phyloP scores from a whole-genome alignment of 176 grass and related monocot species.

The Oryza glaberrima region DNA sequence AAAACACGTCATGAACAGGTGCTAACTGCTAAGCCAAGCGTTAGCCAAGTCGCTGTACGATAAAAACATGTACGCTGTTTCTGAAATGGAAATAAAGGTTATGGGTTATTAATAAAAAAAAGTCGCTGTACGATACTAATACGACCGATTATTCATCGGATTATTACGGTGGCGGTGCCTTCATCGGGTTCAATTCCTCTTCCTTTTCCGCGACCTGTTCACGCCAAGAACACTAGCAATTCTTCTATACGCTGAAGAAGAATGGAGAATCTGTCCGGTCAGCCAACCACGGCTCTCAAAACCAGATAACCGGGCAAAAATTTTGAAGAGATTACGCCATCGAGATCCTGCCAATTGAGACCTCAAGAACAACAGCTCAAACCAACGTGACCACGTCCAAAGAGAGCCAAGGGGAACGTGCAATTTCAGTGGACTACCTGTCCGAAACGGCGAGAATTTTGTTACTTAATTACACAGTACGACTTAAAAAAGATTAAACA shows the following conservation, averaged over 20 bases:
- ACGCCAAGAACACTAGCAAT: no score
- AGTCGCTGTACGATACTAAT: no score
- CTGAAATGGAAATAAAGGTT: no score
- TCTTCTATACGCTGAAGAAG: neutral
- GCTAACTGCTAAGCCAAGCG: no score
- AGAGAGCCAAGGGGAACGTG: neutral
- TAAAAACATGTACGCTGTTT: no score
- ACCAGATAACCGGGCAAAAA: neutral
- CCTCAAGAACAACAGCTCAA: neutral
- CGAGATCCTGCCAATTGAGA: neutral
- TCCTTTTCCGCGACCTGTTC: neutral
- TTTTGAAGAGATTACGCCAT: neutral
- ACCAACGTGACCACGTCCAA: neutral
- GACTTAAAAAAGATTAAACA: no score
- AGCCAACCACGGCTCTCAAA: neutral
- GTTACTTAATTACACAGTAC: no score
- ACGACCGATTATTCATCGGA: no score
- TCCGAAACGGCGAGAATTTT: no score
- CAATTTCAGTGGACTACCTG: no score
- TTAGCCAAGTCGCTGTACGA: no score
- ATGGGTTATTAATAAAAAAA: no score
- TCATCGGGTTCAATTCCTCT: neutral
- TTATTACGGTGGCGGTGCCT: neutral
- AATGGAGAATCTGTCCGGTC: neutral
- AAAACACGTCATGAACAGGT: neutral